Percentiles rank a stretch among this genome's conserved stretches.
These are phyloP conservation scores for Jacaranda copaia DNA, from an alignment of 257 asterid genomes.

Conservation along the genomic window DNA sequence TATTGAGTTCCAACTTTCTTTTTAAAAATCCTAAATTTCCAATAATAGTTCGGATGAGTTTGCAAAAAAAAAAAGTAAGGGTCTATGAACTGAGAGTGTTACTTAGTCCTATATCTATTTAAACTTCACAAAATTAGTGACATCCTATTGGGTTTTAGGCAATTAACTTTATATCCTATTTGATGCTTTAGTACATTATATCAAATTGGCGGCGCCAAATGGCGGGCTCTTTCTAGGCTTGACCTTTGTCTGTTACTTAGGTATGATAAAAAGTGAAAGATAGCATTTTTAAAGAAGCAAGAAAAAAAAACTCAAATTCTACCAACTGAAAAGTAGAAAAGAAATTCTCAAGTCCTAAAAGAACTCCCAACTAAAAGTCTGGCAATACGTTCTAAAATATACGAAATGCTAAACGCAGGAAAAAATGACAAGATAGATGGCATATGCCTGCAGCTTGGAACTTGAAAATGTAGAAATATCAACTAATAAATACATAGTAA, in stretches of 20 bases:
- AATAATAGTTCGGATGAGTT: too few species aligned
- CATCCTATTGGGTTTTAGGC: too few species aligned
- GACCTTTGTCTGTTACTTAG: too few species aligned
- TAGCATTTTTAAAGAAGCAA: slow-evolving; percentile 5
- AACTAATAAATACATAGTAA: not conserved
- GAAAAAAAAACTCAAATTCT: not conserved
- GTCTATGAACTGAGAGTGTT: too few species aligned
- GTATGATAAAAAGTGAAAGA: not conserved
- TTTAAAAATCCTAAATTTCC: too few species aligned
- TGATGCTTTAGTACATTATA: too few species aligned
- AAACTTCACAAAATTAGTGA: too few species aligned
- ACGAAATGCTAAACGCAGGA: not conserved
- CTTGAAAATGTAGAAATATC: not conserved
- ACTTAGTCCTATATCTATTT: too few species aligned
- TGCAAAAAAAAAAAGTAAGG: too few species aligned
- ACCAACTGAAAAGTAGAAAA: not conserved
- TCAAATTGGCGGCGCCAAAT: too few species aligned
- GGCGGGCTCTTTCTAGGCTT: too few species aligned
- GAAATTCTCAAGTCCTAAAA: not conserved
- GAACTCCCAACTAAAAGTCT: not conserved
- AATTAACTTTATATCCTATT: too few species aligned
- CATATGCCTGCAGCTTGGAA: not conserved
- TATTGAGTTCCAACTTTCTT: not conserved
- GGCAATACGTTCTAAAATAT: slow-evolving; percentile 7
- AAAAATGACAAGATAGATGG: not conserved